Evolutionary conservation across 345 rosid genomes (phyloP).

Genomic region (Linum lewisii): DNA sequence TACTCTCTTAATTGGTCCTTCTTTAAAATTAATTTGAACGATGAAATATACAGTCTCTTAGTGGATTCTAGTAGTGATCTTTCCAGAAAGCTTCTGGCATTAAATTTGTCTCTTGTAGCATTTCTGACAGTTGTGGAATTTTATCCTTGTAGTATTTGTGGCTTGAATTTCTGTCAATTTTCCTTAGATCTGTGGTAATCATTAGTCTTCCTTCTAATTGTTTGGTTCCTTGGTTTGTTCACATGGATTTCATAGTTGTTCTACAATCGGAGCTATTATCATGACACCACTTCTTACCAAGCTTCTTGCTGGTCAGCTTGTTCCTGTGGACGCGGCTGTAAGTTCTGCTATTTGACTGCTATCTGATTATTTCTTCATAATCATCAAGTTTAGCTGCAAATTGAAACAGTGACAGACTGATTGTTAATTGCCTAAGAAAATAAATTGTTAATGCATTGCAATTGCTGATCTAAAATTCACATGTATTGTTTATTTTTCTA

Average conservation of each 20-base stretch:
- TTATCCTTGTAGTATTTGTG: constrained; percentile 6
- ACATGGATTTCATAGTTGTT: constrained; percentile 45
- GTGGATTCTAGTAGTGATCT: too few relatives aligned
- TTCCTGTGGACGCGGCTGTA: constrained; percentile 94
- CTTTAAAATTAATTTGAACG: too few relatives aligned
- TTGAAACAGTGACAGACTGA: neutral
- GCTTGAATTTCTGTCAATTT: neutral
- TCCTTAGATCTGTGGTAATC: neutral
- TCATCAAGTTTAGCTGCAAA: neutral
- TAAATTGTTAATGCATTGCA: too few relatives aligned
- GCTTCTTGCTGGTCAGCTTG: constrained; percentile 99
- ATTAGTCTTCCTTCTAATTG: neutral
- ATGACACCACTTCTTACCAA: constrained; percentile 98
- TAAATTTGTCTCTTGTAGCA: too few relatives aligned
- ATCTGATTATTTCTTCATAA: neutral
- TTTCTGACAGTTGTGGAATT: neutral
- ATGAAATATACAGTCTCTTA: too few relatives aligned
- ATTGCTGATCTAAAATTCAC: neutral
- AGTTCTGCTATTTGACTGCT: constrained; percentile 20
- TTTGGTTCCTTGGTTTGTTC: constrained; percentile 9
- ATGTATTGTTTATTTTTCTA: neutral
- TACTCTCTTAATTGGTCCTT: too few relatives aligned
- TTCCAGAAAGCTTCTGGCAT: too few relatives aligned
- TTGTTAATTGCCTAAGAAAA: neutral
- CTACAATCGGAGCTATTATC: constrained; percentile 90